phyloP scores from a whole-genome alignment of 805 yeast species.

The Ogataea sp. region DNA sequence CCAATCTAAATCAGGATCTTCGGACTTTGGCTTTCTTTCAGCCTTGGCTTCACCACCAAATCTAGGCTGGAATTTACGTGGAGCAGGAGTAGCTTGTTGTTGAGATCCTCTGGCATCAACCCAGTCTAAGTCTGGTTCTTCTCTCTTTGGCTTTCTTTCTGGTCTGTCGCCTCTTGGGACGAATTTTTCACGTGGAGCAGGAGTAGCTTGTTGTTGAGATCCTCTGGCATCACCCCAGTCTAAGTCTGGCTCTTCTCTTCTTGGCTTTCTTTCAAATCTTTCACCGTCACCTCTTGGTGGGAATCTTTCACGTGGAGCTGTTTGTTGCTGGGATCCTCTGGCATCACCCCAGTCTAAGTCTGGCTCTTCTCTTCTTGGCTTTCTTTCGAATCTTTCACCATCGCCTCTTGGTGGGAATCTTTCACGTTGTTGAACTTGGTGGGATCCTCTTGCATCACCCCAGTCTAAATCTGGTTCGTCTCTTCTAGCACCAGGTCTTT shows the following conservation, averaged over 20 bases:
- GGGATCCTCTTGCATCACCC: constrained; percentile 27
- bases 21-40: constrained; percentile 16
- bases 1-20: constrained; percentile 41
- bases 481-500: constrained; percentile 15
- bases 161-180: constrained; percentile 22
- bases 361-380: constrained; percentile 28
- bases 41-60: too few species aligned
- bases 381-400: constrained; percentile 25
- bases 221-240: constrained; percentile 37
- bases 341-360: constrained; percentile 21
- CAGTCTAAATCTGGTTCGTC: constrained; percentile 49
- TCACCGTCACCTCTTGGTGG: constrained; percentile 21
- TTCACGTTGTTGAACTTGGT: constrained; percentile 6
- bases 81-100: constrained; percentile 13
- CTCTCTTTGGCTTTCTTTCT: constrained; percentile 30
- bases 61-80: constrained; percentile 21
- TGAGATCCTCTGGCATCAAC: constrained; percentile 30
- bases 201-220: constrained; percentile 10
- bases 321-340: constrained; percentile 4
- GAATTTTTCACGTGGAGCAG: constrained; percentile 1
- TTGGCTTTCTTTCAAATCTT: constrained; percentile 22
- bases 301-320: constrained; percentile 7
- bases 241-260: constrained; percentile 43
- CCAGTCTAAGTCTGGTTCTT: constrained; percentile 58
- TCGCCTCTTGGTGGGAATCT: constrained; percentile 22